Percentiles rank a stretch among this genome's conserved stretches.
Conservation (phyloP, 1,284 basidiomycete species). For the Cryptococcus hybrid region DNA sequence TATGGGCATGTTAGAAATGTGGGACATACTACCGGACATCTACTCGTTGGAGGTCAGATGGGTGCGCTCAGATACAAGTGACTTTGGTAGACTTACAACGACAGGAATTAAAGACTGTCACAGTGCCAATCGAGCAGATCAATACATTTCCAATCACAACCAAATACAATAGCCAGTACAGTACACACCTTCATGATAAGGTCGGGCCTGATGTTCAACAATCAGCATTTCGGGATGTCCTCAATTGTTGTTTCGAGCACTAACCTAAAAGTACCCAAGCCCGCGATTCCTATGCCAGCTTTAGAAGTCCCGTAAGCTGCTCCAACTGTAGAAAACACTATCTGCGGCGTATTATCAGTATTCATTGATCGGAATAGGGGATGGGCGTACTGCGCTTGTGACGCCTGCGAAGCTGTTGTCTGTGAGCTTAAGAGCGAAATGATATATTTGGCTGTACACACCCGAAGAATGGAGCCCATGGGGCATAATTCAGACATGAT, state of each 20-base stretch:
- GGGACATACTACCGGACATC: slow-evolving; percentile 40
- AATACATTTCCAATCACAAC: not conserved
- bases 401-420: slow-evolving; percentile 42
- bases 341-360: slow-evolving; percentile 24
- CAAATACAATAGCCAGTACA: not conserved
- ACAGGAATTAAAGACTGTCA: slow-evolving; percentile 77
- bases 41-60: slow-evolving; percentile 6
- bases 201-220: slow-evolving; percentile 64
- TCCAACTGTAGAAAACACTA: slow-evolving; percentile 64
- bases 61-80: not conserved
- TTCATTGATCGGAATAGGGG: not conserved
- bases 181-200: slow-evolving; percentile 89
- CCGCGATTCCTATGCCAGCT: slow-evolving; percentile 96
- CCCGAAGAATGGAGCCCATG: slow-evolving; percentile 52
- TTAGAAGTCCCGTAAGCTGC: slow-evolving; percentile 98
- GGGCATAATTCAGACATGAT: slow-evolving; percentile 48
- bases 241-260: slow-evolving; percentile 8
- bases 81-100: slow-evolving; percentile 39
- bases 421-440: slow-evolving; percentile 9
- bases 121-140: not conserved
- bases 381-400: slow-evolving; percentile 35
- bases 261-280: slow-evolving; percentile 78
- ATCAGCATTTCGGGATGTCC: slow-evolving; percentile 1
- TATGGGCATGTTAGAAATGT: not conserved
- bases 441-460: slow-evolving; percentile 17